Base-by-base conservation (phyloP, 208 protist genomes). In the Leishmania gerbilli region DNA sequence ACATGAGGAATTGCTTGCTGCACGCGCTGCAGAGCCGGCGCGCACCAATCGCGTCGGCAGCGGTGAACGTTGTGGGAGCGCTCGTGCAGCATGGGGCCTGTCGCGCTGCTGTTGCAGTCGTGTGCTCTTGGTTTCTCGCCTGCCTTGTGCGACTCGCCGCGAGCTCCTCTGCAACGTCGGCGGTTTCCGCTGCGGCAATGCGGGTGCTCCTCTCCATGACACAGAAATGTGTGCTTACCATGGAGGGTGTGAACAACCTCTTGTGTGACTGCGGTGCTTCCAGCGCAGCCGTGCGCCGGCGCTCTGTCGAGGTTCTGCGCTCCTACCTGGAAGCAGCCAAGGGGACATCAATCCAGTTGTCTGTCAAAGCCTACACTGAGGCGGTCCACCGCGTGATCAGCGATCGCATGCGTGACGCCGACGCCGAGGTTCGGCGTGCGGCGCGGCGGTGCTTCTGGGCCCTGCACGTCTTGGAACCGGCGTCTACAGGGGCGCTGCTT, bases 81-180 rank as follows among this genome's bases (percentile, higher is more conserved):
- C 64, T 78, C 42, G 71, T 60, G 27, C 31, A 58, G 13, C 62
- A 37, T 53, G 71, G 56, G 34, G 53, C 55, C 19, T 62, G 37
- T 56, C 84, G 84, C 42, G 31, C 34, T 27, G 67, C 71, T 27
- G 65, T 69, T 19, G 78, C 84, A 2, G 74, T 67, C 7, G 51
- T 87, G 37, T 87, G 87, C 69, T 83, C 77, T 74, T 93, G 91
- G 91, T 92, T 94, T 80, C 74, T 95, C 11, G 49, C 83, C 3
- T 74, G 86, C 4, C 71, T 95, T 11, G 49, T 93, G 34, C 55
- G 75, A 19, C n/a, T 87, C 19, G 90, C 92, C 17, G 77, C 80
- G 3, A 86, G 84, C 49, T 83, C 85, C 21, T 86, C 80, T 8
- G 67, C 40, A 2, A 67, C 79, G 5, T 84, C 82, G 19, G 55